These are phyloP conservation scores for Auricularia sp. DNA, from an alignment of 768 basidiomycete genomes.

Conservation along the genomic window DNA sequence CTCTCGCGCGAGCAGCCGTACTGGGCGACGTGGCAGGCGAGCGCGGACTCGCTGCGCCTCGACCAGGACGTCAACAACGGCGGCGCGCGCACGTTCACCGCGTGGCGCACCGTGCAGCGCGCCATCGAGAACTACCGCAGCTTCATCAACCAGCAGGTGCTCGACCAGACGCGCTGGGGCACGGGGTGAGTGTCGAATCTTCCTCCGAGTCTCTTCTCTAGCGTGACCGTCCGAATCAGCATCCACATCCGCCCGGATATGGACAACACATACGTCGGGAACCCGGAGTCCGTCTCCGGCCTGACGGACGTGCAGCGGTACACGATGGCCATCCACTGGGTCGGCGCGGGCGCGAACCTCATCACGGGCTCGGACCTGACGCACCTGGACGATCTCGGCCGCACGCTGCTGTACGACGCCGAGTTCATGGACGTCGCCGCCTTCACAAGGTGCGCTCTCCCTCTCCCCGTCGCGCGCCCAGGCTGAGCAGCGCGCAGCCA, in stretches of 20 bases:
- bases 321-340: conserved; percentile 5
- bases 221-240: background rate
- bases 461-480: background rate
- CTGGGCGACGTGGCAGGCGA: conserved; percentile 1
- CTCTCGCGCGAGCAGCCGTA: conserved; percentile 5
- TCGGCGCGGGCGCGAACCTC: conserved; percentile 6
- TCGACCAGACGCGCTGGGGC: background rate
- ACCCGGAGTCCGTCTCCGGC: conserved; percentile 1
- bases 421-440: conserved; percentile 5
- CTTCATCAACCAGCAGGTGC: conserved; percentile 5
- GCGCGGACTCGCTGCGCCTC: conserved; percentile 5
- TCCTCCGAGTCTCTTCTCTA: background rate
- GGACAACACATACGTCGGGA: conserved; percentile 7
- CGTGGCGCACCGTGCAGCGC: conserved; percentile 5
- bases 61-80: conserved; percentile 7
- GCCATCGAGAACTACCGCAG: conserved; percentile 7
- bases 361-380: conserved; percentile 3
- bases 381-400: conserved; percentile 3
- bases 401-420: background rate
- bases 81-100: background rate
- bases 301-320: conserved; percentile 3
- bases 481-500: background rate
- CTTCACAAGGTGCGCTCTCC: background rate
- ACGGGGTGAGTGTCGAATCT: background rate
- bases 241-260: conserved; percentile 5